Base-by-base conservation (phyloP, 495 filamentous ascomycete species). In the Daldinia decipiens region DNA sequence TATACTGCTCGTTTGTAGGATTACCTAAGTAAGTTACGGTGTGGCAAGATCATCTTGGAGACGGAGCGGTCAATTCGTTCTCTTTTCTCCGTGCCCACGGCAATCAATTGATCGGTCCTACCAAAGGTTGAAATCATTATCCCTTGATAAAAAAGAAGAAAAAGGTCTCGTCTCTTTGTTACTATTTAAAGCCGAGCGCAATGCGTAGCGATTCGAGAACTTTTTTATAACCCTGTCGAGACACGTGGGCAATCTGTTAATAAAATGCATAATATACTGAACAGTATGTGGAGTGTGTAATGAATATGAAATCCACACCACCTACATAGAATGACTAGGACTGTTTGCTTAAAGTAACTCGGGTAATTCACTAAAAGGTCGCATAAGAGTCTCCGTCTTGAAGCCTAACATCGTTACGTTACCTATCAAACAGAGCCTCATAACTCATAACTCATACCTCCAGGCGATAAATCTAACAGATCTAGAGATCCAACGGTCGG, bases 181-280 rank as follows among this genome's bases (percentile, higher is more conserved):
- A n/a, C 67, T 70, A 65, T 70, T 62, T 68, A 62, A 68, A 68
- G 40, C 52, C 43, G 12, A 26, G 39, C 15, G 21, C n/a, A n/a
- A 24, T 40, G 12, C 43, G 19, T 59, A 51, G 43, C 21, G 29
- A 52, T 58, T 56, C 27, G 57, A 57, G 50, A 27, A 36, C n/a
- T 47, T 13, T 34, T 52, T 24, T 43, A 38, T 31, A 50, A 61
- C 57, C 65, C 29, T 68, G 40, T 40, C 39, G n/a, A 40, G 55
- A 66, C 63, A 66, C 63, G 63, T 66, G 63, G 53, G 40, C 13
- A 52, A 45, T 47, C 11, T 53, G 8, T 1, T 50, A 9, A 47
- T 51, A 29, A 27, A 55, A 59, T n/a, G 40, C 39, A 38, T 24
- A 17, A 15, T 55, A n/a, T 55, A 11, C 8, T 31, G 4, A 5